Evolutionary conservation across 2,329 filamentous ascomycete species (phyloP), one percentile per base, ranked within the genome.

Genomic region (Emmonsiellopsis sp.): DNA sequence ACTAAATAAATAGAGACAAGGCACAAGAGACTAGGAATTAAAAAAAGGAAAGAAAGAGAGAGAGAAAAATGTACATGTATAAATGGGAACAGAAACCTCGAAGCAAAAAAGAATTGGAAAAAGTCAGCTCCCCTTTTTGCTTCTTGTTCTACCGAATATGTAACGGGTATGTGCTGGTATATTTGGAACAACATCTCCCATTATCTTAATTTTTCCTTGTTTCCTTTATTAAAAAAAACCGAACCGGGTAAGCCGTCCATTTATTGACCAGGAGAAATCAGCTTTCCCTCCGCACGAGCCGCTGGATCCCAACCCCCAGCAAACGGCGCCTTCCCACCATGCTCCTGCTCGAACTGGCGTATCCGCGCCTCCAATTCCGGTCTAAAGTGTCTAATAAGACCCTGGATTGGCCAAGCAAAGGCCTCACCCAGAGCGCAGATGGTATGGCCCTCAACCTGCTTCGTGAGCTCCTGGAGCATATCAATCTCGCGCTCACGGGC

Each of bases 381-480:
- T 65, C 93, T 83, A 81, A 98, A 98, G 76, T 98, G 93, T 67
- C 93, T 86, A 74, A 98, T 98, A 56, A 98, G 82, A 71, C 93
- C 93, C 76, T 98, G 93, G 61, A 98, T 86, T 59, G 93, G 93
- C 93, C 93, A 98, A 59, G 93, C 91, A 64, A 98, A 98, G 58
- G 93, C 93, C 78, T 98, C 93, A 55, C 93, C 93, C 59, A 98
- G 78, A 73, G 92, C 93, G 74, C 93, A 98, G 67, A 98, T 98
- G 47, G 93, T 97, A 79, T 98, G 93, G 9, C 93, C 93, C 77
- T 98, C 93, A 57, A 98, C 93, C 76, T 98, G 93, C 81, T 98
- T 98, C 59, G 93, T 98, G 63, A 98, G 77, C 79, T 98, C 93
- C 77, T 96, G 93, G 62, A 98, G 82, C 93, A 98, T 98, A 72